These are phyloP conservation scores for Nepenthes mirabilis DNA, from an alignment of 148 eudicot genomes.

Conservation along the genomic window DNA sequence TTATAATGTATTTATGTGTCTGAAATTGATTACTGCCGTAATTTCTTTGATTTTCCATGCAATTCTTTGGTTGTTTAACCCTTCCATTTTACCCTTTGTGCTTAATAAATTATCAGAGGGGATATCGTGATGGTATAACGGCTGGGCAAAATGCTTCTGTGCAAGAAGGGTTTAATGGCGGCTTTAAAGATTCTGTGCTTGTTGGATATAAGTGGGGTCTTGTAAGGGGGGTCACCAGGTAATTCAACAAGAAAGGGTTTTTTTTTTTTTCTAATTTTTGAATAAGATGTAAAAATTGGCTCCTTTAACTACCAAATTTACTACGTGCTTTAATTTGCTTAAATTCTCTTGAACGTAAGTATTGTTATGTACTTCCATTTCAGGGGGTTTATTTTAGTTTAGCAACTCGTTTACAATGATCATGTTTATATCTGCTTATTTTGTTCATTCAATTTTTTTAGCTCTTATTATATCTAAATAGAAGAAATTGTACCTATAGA, in stretches of 20 bases:
- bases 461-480: too few species aligned
- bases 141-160: conserved; percentile 70
- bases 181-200: conserved; percentile 58
- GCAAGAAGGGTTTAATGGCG: conserved; percentile 78
- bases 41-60: background rate
- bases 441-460: too few species aligned
- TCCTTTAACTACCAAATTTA: too few species aligned
- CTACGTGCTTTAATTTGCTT: too few species aligned
- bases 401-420: too few species aligned
- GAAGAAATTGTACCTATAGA: too few species aligned
- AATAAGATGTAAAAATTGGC: too few species aligned
- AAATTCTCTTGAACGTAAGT: too few species aligned
- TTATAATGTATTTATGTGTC: conserved; percentile 39
- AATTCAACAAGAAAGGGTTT: background rate
- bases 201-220: conserved; percentile 67
- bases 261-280: too few species aligned
- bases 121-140: conserved; percentile 72
- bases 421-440: too few species aligned
- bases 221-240: conserved; percentile 83
- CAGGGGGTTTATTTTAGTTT: too few species aligned
- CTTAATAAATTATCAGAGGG: conserved; percentile 33
- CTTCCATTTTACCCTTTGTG: background rate
- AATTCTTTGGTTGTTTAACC: background rate
- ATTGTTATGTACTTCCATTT: too few species aligned
- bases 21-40: background rate